Conservation (phyloP, 2,329 filamentous ascomycete species). For the Fusarium scirpi region DNA sequence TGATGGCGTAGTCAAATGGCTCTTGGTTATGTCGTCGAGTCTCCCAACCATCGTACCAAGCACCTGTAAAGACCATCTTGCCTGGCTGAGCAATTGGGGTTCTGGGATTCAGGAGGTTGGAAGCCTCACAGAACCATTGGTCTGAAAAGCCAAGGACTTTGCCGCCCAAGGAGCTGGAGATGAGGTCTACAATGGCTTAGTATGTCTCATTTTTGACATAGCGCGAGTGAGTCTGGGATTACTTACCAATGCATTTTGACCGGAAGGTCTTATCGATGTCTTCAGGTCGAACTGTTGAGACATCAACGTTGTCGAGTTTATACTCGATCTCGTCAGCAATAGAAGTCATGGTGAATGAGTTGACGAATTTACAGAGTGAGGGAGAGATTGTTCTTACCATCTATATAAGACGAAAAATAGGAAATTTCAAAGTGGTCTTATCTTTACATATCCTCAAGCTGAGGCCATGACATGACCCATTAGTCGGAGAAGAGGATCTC, state of each 20-base stretch:
- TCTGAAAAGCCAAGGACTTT: constrained; percentile 75
- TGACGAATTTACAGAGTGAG: not conserved
- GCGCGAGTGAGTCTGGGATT: not conserved
- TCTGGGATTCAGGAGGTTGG: constrained; percentile 73
- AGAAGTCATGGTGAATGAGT: constrained; percentile 48
- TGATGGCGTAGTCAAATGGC: constrained; percentile 75
- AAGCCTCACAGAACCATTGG: constrained; percentile 75
- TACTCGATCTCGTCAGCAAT: constrained; percentile 64
- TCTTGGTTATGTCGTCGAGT: constrained; percentile 74
- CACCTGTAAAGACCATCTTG: constrained; percentile 76
- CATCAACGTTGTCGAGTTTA: constrained; percentile 66
- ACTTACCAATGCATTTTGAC: constrained; percentile 70
- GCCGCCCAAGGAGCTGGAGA: constrained; percentile 71
- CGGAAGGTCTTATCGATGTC: constrained; percentile 72
- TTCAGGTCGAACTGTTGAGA: constrained; percentile 61
- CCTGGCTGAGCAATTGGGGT: constrained; percentile 72
- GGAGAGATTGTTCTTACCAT: not conserved
- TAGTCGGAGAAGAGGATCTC: constrained; percentile 42
- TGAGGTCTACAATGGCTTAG: constrained; percentile 62
- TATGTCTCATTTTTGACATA: not conserved
- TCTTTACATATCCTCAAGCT: constrained; percentile 35
- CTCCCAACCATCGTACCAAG: constrained; percentile 80
- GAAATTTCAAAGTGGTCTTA: constrained; percentile 20
- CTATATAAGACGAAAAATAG: not conserved
- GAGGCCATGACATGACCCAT: constrained; percentile 19